Evolutionary conservation across 495 filamentous ascomycete species (phyloP), one percentile per base, ranked within the genome.

Genomic region (Lasiosphaeria hispida): DNA sequence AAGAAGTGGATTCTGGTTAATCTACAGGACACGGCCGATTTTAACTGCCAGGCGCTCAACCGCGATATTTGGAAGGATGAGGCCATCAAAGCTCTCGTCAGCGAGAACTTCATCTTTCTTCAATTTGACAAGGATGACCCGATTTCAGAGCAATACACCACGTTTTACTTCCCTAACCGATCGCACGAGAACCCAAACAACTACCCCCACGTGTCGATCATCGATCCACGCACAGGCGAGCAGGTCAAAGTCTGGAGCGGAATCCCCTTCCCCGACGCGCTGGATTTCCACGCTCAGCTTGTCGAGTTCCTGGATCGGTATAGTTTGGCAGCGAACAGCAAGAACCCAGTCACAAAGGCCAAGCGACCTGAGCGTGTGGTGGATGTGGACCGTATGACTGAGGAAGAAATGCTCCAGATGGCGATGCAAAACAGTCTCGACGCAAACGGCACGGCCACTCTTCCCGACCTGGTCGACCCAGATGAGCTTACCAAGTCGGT

Each of bases 191-290:
- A 93, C 68, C 88, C 87, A 15, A 75, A 73, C 54, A 81, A 81
- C 42, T 98, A 95, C 69, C 94, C 94, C 6, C 91, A 97, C 63
- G 96, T 97, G 55, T 90, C 91, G 11, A 96, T 98, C 65, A 84
- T 98, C 51, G 94, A 98, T 66, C 94, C 94, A 1, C 83, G 94
- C 39, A 98, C 94, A 7, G 94, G 94, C 40, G 94, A 97, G 72
- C 93, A 97, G 71, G 91, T 97, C 58, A 97, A 98, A 73, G 85
- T 93, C 1, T 97, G 92, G 92, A 91, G 89, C 5, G 91, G 92
- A 2, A 78, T 79, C 13, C 91, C 94, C 14, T 86, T 90, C 39
- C 84, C 92, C 9, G 83, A 82, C 40, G 70, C 91, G 2, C 65
- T 82, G 11, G 94, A 97, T 10, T 97, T 97, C 65, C 83, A 96